phyloP scores from a whole-genome alignment of 192 early-diverging fungal genomes.

The Coemansia nantahalensis region DNA sequence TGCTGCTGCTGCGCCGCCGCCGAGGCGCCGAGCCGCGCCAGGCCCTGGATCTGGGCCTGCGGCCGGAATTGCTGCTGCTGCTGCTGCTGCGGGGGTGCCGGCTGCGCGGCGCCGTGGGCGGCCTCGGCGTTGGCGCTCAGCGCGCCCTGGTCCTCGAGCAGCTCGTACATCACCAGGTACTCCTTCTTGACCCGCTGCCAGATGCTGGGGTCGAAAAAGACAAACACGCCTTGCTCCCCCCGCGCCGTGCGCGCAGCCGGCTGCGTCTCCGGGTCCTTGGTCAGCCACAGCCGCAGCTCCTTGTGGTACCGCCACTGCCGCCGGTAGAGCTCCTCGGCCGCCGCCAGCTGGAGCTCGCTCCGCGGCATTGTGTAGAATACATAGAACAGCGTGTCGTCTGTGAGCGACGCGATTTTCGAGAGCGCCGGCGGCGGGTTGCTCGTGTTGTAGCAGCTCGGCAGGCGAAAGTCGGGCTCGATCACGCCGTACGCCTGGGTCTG shows the following conservation, averaged over 20 bases:
- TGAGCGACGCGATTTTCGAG: conserved; percentile 67
- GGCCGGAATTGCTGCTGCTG: conserved; percentile 15
- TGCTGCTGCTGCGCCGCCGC: conserved; percentile 22
- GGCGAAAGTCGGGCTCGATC: conserved; percentile 80
- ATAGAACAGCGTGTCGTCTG: conserved; percentile 96
- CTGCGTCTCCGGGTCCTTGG: conserved; percentile 66
- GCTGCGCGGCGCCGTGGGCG: conserved; percentile 26
- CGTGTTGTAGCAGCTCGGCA: conserved; percentile 84
- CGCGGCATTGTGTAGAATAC: conserved; percentile 97
- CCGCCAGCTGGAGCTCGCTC: conserved; percentile 86
- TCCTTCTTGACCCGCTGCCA: conserved; percentile 94
- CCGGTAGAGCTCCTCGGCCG: conserved; percentile 90
- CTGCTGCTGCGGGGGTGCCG: conserved; percentile 26
- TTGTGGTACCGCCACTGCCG: conserved; percentile 98
- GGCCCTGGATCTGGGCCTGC: conserved; percentile 21
- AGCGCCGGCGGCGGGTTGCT: conserved; percentile 69
- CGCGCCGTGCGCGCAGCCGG: conserved; percentile 55
- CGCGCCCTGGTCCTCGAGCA: conserved; percentile 73
- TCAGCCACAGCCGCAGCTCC: conserved; percentile 89
- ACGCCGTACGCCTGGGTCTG: conserved; percentile 59
- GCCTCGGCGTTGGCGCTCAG: conserved; percentile 13
- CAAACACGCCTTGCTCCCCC: conserved; percentile 82
- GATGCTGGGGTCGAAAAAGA: conserved; percentile 88
- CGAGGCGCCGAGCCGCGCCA: conserved; percentile 14
- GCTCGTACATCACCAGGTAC: conserved; percentile 80